phyloP scores from a whole-genome alignment of 2,329 filamentous ascomycete species.

The Aspergillus sp. region DNA sequence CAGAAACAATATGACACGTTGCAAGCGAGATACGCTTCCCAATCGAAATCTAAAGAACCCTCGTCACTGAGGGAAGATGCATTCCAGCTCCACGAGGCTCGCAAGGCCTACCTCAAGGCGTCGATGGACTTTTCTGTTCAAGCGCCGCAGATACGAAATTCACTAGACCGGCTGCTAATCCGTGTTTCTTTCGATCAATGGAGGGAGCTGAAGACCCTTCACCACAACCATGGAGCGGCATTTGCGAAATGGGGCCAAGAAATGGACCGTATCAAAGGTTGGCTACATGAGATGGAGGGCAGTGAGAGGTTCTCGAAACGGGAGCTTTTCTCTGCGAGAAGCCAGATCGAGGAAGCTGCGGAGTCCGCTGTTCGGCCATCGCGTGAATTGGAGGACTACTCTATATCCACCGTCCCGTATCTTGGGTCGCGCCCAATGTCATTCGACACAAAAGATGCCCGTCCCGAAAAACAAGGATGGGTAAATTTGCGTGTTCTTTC shows the following conservation, averaged over 20 bases:
- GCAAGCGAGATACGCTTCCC: conserved; percentile 75
- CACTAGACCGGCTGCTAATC: conserved; percentile 83
- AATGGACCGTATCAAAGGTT: conserved; percentile 88
- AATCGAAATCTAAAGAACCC: conserved; percentile 91
- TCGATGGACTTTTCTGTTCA: conserved; percentile 91
- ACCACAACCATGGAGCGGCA: conserved; percentile 62
- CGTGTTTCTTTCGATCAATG: conserved; percentile 82
- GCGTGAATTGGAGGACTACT: conserved; percentile 90
- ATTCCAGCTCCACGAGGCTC: conserved; percentile 89
- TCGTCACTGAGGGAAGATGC: conserved; percentile 91
- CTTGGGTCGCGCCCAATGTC: conserved; percentile 70
- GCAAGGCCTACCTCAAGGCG: conserved; percentile 85
- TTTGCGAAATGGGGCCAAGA: conserved; percentile 71
- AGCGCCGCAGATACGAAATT: conserved; percentile 79
- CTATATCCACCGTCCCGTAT: conserved; percentile 83
- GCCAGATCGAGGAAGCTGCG: conserved; percentile 77
- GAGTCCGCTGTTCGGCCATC: conserved; percentile 74
- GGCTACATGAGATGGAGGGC: conserved; percentile 91
- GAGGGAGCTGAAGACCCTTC: conserved; percentile 75
- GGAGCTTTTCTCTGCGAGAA: conserved; percentile 75
- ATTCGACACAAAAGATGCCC: conserved; percentile 54
- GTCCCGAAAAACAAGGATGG: conserved; percentile 89
- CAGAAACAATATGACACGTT: conserved; percentile 84
- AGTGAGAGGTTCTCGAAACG: conserved; percentile 80
- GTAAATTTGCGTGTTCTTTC: conserved; percentile 77